Percentiles rank a stretch among this genome's conserved stretches.
These are phyloP conservation scores for Pseudonitzschia delicatissima DNA, from an alignment of 108 stramenopile genomes.

Conservation along the genomic window DNA sequence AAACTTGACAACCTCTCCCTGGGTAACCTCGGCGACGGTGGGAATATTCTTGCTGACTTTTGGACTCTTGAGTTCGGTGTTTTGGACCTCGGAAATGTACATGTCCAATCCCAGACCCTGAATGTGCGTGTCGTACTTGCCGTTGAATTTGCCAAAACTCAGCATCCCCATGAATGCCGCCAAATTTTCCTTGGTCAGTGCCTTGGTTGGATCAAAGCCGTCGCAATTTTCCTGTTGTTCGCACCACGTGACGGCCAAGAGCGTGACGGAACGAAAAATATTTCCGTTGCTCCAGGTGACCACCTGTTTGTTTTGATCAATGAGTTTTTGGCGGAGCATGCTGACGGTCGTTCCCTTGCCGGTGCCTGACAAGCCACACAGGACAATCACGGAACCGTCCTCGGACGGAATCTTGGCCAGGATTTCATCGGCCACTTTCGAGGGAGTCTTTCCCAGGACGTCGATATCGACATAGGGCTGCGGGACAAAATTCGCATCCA, in stretches of 20 bases:
- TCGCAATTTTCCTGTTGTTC: conserved; percentile 55
- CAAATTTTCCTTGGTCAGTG: conserved; percentile 79
- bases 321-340: conserved; percentile 57
- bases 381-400: conserved; percentile 67
- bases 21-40: conserved; percentile 83
- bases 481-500: conserved; percentile 72
- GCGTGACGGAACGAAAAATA: conserved; percentile 80
- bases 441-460: conserved; percentile 82
- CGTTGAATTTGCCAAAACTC: conserved; percentile 72
- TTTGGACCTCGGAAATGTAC: conserved; percentile 72
- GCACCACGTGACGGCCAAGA: conserved; percentile 82
- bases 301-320: conserved; percentile 56
- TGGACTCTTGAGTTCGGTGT: conserved; percentile 72
- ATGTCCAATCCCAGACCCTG: conserved; percentile 70
- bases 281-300: conserved; percentile 90
- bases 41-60: conserved; percentile 84
- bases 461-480: conserved; percentile 76
- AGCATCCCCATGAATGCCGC: conserved; percentile 71
- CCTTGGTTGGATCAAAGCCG: conserved; percentile 51
- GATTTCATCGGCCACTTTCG: conserved; percentile 68
- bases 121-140: conserved; percentile 74
- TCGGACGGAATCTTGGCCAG: conserved; percentile 31
- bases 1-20: conserved; percentile 85
- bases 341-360: conserved; percentile 89
- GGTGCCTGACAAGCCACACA: conserved; percentile 82